Evolutionary conservation across 2,329 filamentous ascomycete genomes (phyloP).

Genomic region (Cladosporium sp.): DNA sequence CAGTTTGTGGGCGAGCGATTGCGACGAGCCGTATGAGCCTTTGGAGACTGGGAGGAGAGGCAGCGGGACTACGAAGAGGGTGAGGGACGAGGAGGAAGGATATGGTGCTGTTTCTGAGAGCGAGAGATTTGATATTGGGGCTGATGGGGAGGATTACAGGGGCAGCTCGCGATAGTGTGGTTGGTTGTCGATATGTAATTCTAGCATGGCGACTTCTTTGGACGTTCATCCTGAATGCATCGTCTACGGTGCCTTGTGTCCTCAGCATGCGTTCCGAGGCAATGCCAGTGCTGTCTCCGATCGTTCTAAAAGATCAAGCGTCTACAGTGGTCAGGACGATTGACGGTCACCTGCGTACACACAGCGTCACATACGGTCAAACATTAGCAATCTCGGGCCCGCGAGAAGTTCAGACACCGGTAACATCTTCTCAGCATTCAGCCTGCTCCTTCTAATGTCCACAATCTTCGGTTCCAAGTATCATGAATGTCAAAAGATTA

Average conservation of each 20-base stretch:
- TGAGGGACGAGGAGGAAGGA: constrained; percentile 14
- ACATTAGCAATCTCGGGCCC: background rate
- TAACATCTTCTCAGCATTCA: background rate
- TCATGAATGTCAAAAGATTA: background rate
- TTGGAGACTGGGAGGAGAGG: constrained; percentile 26
- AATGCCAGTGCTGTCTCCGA: background rate
- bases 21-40: constrained; percentile 53
- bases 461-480: background rate
- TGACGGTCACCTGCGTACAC: background rate
- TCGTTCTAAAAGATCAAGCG: background rate
- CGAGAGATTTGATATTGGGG: constrained; percentile 18
- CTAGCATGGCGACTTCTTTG: background rate
- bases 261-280: background rate
- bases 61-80: background rate
- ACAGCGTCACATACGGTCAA: background rate
- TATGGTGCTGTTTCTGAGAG: constrained; percentile 15
- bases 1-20: constrained; percentile 49
- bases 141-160: constrained; percentile 20
- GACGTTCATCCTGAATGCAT: background rate
- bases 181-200: background rate
- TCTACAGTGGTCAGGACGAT: background rate
- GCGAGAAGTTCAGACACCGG: background rate
- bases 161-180: constrained; percentile 6
- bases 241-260: background rate
- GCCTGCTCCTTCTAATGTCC: background rate